Percentiles rank a stretch among this genome's conserved stretches.
Conservation (phyloP, 2,329 filamentous ascomycete species). For the Xylariaceae sp. region DNA sequence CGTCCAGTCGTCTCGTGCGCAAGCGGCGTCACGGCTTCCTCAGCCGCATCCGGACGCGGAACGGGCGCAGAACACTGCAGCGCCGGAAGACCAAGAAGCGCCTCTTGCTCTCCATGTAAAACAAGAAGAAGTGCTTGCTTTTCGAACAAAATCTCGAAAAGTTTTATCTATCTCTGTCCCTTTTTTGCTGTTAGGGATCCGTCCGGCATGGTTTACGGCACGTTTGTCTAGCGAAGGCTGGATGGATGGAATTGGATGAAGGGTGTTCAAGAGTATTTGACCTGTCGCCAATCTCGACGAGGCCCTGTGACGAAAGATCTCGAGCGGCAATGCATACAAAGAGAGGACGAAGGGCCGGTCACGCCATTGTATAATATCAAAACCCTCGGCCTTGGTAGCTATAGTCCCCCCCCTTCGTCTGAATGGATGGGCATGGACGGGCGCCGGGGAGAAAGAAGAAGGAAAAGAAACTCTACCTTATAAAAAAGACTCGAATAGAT, state of each 20-base stretch:
- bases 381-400: too few species aligned
- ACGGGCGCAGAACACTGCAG: slow-evolving; percentile 48
- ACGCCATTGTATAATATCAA: neutral
- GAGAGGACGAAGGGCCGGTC: neutral
- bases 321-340: neutral
- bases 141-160: neutral
- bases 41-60: slow-evolving; percentile 44
- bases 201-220: too few species aligned
- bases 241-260: too few species aligned
- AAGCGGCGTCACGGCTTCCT: slow-evolving; percentile 57
- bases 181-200: too few species aligned
- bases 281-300: neutral
- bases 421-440: too few species aligned
- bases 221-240: too few species aligned
- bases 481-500: neutral
- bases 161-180: too few species aligned
- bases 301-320: neutral
- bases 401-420: too few species aligned
- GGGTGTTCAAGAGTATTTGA: neutral
- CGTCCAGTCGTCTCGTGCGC: slow-evolving; percentile 50
- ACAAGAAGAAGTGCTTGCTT: neutral
- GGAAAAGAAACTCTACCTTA: too few species aligned
- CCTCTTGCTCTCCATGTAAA: slow-evolving; percentile 37
- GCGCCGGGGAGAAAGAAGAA: neutral
- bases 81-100: slow-evolving; percentile 51